Evolutionary conservation across 1,139 yeast species (phyloP).

Genomic region (Kurtzmaniella quercitrusa): DNA sequence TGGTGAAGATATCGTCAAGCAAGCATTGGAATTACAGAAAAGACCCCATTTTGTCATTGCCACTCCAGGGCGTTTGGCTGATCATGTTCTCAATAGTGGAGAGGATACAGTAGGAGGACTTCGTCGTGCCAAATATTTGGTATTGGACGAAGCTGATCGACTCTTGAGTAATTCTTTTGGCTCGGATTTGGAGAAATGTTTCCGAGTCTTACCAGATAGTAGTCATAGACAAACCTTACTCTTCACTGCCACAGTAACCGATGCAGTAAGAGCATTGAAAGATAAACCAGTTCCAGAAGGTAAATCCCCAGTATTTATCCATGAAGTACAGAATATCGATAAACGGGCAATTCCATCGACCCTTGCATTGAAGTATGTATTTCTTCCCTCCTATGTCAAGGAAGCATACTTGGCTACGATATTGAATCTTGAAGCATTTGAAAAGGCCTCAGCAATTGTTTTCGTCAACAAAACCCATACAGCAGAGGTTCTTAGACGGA

Average conservation of each 20-base stretch:
- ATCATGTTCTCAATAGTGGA: slow-evolving; percentile 83
- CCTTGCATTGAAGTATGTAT: slow-evolving; percentile 50
- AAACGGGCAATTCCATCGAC: slow-evolving; percentile 77
- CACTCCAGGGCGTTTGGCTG: slow-evolving; percentile 96
- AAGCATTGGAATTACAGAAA: slow-evolving; percentile 73
- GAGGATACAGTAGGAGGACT: slow-evolving; percentile 83
- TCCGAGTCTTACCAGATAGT: slow-evolving; percentile 66
- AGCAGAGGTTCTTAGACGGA: slow-evolving; percentile 80
- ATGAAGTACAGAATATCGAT: slow-evolving; percentile 74
- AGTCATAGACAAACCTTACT: slow-evolving; percentile 77
- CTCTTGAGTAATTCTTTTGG: slow-evolving; percentile 81
- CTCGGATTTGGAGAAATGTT: slow-evolving; percentile 69
- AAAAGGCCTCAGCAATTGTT: slow-evolving; percentile 68
- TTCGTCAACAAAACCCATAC: slow-evolving; percentile 89
- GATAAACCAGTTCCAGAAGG: slow-evolving; percentile 52
- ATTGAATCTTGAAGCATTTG: slow-evolving; percentile 58
- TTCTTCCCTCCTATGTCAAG: slow-evolving; percentile 79
- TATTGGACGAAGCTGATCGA: slow-evolving; percentile 95
- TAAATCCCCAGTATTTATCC: slow-evolving; percentile 66
- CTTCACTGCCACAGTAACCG: slow-evolving; percentile 96
- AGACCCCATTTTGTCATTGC: slow-evolving; percentile 95
- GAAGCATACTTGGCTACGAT: slow-evolving; percentile 80
- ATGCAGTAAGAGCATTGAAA: slow-evolving; percentile 77
- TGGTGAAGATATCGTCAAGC: slow-evolving; percentile 88
- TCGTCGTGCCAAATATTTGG: slow-evolving; percentile 71